Evolutionary conservation across 2,329 filamentous ascomycete genomes (phyloP).

Genomic region (Drechslerella stenobrocha): DNA sequence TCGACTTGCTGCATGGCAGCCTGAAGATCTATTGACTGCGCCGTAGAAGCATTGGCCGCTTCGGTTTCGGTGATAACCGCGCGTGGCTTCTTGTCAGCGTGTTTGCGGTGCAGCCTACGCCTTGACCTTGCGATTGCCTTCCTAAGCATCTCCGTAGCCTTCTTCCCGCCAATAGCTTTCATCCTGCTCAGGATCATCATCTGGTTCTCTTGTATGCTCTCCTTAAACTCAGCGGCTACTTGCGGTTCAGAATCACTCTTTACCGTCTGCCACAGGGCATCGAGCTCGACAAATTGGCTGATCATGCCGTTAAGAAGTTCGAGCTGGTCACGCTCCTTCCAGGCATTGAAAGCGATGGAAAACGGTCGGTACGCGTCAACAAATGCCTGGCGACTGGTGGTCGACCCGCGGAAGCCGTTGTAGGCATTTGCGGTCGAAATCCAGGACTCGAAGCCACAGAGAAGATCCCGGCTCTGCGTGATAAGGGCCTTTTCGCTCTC

Average conservation of each 20-base stretch:
- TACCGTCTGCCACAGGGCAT: conserved; percentile 80
- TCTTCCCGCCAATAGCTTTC: conserved; percentile 74
- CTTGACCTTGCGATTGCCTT: conserved; percentile 74
- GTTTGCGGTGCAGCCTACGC: conserved; percentile 60
- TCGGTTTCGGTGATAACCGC: conserved; percentile 61
- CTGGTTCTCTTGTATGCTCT: conserved; percentile 80
- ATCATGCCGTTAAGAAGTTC: conserved; percentile 81
- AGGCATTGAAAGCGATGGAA: conserved; percentile 76
- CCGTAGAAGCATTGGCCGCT: conserved; percentile 56
- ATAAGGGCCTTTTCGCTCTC: conserved; percentile 68
- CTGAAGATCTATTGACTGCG: conserved; percentile 57
- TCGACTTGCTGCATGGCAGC: conserved; percentile 56
- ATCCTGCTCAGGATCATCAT: conserved; percentile 77
- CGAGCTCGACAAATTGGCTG: conserved; percentile 80
- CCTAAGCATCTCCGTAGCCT: conserved; percentile 72
- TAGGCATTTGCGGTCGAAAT: conserved; percentile 65
- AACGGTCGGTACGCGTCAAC: conserved; percentile 73
- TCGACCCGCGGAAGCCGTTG: conserved; percentile 56
- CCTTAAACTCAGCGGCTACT: conserved; percentile 73
- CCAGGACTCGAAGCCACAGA: conserved; percentile 76
- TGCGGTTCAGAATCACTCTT: conserved; percentile 74
- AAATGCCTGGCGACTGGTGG: conserved; percentile 64
- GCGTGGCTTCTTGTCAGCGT: conserved; percentile 71
- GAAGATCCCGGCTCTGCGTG: conserved; percentile 73
- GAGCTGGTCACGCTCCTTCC: conserved; percentile 79